Evolutionary conservation across 345 rosid species (phyloP).

Genomic region (Citrus australasica): DNA sequence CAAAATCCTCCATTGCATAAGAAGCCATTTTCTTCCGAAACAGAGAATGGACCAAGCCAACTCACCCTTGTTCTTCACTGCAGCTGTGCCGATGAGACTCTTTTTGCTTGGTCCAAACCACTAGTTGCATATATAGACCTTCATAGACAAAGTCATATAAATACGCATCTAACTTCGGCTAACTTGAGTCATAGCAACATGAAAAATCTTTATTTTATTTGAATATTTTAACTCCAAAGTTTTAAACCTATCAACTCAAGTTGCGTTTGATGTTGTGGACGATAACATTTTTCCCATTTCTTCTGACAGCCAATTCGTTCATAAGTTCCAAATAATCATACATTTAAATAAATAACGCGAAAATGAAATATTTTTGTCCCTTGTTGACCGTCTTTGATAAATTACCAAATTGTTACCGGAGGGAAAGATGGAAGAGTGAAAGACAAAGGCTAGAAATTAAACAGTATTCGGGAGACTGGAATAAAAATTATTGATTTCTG

Average conservation of each 20-base stretch:
- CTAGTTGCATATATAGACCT: constrained; percentile 3
- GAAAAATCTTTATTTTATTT: background rate
- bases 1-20: constrained; percentile 56
- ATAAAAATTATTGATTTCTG: no score
- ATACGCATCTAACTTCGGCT: constrained; percentile 1
- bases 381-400: background rate
- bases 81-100: background rate
- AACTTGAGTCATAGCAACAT: background rate
- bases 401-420: background rate
- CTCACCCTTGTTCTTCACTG: background rate
- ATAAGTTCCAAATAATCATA: background rate
- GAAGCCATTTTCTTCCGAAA: constrained; percentile 44
- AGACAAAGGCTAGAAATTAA: background rate
- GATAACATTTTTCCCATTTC: background rate
- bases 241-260: background rate
- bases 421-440: background rate
- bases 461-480: background rate
- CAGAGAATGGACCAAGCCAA: background rate
- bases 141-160: background rate
- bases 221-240: background rate
- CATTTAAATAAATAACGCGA: no score
- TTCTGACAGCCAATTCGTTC: background rate
- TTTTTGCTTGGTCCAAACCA: background rate
- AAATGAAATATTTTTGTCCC: background rate
- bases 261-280: background rate